phyloP scores from a whole-genome alignment of 2,329 filamentous ascomycete genomes.

The Ophiostoma perfectum region DNA sequence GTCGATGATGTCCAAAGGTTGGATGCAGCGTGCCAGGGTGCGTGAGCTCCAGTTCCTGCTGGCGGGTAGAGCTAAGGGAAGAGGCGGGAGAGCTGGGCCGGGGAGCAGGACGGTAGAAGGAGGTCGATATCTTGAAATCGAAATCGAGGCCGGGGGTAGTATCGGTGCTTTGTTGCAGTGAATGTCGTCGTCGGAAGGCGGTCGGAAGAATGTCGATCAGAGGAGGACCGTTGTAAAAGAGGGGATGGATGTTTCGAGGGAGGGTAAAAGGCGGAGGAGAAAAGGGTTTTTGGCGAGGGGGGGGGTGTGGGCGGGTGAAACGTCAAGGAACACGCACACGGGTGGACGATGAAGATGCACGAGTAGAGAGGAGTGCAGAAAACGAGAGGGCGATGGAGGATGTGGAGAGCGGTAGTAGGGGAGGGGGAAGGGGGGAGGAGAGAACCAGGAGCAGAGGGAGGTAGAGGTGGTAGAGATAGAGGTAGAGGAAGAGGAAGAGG shows the following conservation, averaged over 20 bases:
- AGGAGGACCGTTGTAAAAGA: neutral
- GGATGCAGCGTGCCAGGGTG: neutral
- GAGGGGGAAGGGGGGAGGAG: neutral
- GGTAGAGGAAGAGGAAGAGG: neutral
- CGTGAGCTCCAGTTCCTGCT: neutral
- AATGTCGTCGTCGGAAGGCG: neutral
- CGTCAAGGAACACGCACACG: neutral
- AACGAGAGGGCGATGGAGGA: slow-evolving; percentile 3
- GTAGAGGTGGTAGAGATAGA: neutral
- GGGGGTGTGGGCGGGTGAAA: neutral
- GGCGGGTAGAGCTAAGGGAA: neutral
- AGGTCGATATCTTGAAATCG: neutral
- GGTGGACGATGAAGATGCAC: slow-evolving; percentile 3
- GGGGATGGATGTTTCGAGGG: neutral
- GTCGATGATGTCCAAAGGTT: neutral
- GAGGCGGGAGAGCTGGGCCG: neutral
- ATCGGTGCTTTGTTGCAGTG: neutral
- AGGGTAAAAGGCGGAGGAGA: neutral
- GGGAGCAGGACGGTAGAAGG: neutral
- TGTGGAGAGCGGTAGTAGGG: slow-evolving; percentile 10
- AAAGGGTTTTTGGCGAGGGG: neutral
- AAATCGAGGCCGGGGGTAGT: neutral
- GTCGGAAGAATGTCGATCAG: neutral
- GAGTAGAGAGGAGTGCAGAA: neutral
- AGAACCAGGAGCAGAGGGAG: neutral